Conservation (phyloP, 1,139 yeast genomes). For the Williopsis jadinii region DNA sequence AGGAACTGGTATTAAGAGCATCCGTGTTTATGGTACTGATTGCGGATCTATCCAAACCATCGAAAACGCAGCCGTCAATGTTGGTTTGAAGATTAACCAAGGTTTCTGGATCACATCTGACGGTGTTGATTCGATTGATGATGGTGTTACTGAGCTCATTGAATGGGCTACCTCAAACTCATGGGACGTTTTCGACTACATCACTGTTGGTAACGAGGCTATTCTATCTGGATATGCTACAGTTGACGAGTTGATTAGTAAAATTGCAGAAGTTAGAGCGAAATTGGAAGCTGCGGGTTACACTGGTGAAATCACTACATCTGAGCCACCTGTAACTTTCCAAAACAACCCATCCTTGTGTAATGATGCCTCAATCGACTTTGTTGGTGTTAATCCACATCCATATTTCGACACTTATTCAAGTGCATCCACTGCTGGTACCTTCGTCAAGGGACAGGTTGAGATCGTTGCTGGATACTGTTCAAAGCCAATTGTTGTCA, state of each 20-base stretch:
- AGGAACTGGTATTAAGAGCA: constrained; percentile 51
- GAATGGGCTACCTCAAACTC: constrained; percentile 30
- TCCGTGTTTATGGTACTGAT: constrained; percentile 83
- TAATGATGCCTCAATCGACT: constrained; percentile 53
- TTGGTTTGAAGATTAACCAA: constrained; percentile 73
- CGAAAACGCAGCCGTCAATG: constrained; percentile 48
- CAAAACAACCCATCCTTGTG: constrained; percentile 61
- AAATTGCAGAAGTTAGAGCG: constrained; percentile 56
- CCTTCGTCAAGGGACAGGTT: constrained; percentile 61
- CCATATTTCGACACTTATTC: constrained; percentile 67
- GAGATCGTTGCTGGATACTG: constrained; percentile 45
- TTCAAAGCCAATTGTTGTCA: constrained; percentile 36
- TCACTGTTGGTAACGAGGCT: constrained; percentile 88
- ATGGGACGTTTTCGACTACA: constrained; percentile 66
- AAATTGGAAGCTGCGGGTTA: constrained; percentile 63
- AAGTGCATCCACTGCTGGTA: constrained; percentile 62
- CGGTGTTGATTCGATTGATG: constrained; percentile 68
- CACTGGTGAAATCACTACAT: constrained; percentile 68
- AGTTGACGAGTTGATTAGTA: constrained; percentile 50
- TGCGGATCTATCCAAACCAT: constrained; percentile 65
- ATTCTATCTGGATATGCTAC: constrained; percentile 53
- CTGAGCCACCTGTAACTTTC: constrained; percentile 82
- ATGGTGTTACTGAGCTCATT: constrained; percentile 47
- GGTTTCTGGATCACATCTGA: constrained; percentile 70
- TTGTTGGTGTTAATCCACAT: constrained; percentile 82